Base-by-base conservation (phyloP, 768 basidiomycete genomes). In the Fomitopsis pulvina region DNA sequence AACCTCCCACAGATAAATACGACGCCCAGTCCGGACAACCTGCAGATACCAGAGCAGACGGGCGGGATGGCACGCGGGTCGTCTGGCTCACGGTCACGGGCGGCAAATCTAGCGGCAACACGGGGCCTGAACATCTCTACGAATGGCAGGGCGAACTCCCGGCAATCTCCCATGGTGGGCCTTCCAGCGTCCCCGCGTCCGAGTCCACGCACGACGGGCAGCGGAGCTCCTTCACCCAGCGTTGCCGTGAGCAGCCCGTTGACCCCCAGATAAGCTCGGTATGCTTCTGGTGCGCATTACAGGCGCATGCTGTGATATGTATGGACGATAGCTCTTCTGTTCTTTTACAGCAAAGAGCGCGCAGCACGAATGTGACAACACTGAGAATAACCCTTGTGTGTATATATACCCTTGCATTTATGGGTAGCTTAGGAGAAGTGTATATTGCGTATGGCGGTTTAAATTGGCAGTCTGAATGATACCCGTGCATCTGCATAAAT, bases 51-150 rank as follows among this genome's bases (percentile, higher is more conserved):
- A 21, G 73, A 75, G 20, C 43, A 50, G 51, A 50, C 24, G 46
- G 21, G 38, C 25, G 45, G 12, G 40, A 66, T 71, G n/a, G 60
- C 60, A 46, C 62, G 66, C 16, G 46, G 67, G 49, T 75, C 51
- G 25, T 32, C 54, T 10, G 44, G 41, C 16, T 25, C 54, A 69
- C 63, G 63, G 25, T 77, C 79, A 16, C 71, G 71, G 50, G 85
- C 85, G 3, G 75, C 84, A 25, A 66, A 69, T 48, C 71, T 75
- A 39, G 88, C 88, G 14, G 81, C 82, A 16, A 78, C 72, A 45
- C 77, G 81, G 54, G 87, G 87, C n/a, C 66, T 91, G 48, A 84
- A 85, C 60, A 74, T 90, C 21, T 69, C 76, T 4, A 71, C 80
- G 24, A 70, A 70, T 22, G 79, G 79, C 52, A 76, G 76, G 56